Evolutionary conservation across 1,284 basidiomycete genomes (phyloP).

Genomic region (Naganishia cerealis): DNA sequence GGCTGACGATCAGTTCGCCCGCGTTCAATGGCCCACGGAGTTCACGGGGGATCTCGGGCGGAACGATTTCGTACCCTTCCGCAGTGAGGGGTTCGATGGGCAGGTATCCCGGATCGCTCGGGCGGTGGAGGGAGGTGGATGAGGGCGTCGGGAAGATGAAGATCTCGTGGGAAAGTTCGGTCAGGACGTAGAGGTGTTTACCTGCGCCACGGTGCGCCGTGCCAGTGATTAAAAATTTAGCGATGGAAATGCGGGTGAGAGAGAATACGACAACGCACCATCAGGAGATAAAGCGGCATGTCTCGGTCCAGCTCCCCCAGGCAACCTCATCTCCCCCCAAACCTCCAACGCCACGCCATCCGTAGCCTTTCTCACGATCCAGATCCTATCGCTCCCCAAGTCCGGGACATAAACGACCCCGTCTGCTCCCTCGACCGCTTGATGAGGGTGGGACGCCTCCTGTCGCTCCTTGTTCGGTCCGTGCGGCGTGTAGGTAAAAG

Average conservation of each 20-base stretch:
- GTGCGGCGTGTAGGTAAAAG: conserved; percentile 43
- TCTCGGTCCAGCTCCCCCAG: conserved; percentile 47
- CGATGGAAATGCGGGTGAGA: conserved; percentile 44
- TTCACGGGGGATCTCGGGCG: conserved; percentile 41
- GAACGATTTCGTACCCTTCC: conserved; percentile 41
- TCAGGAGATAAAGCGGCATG: conserved; percentile 46
- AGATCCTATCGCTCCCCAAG: conserved; percentile 51
- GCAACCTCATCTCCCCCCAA: conserved; percentile 44
- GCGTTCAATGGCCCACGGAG: conserved; percentile 43
- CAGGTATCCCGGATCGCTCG: conserved; percentile 25
- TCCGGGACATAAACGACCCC: conserved; percentile 48
- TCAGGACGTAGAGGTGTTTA: conserved; percentile 49
- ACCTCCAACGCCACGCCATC: conserved; percentile 35
- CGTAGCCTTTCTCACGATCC: conserved; percentile 37
- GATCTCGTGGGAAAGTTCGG: conserved; percentile 47
- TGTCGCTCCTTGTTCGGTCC: conserved; percentile 50
- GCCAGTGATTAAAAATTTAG: conserved; percentile 28
- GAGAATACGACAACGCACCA: conserved; percentile 39
- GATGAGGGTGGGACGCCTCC: conserved; percentile 50
- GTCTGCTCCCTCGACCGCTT: conserved; percentile 46
- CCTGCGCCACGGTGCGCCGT: conserved; percentile 38
- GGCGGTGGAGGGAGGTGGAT: background rate
- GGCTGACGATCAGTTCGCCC: conserved; percentile 46
- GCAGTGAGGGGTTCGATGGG: conserved; percentile 38
- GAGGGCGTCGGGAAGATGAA: conserved; percentile 43